phyloP scores from a whole-genome alignment of 2,329 filamentous ascomycete genomes.

The Ceratocystis lukuohia region DNA sequence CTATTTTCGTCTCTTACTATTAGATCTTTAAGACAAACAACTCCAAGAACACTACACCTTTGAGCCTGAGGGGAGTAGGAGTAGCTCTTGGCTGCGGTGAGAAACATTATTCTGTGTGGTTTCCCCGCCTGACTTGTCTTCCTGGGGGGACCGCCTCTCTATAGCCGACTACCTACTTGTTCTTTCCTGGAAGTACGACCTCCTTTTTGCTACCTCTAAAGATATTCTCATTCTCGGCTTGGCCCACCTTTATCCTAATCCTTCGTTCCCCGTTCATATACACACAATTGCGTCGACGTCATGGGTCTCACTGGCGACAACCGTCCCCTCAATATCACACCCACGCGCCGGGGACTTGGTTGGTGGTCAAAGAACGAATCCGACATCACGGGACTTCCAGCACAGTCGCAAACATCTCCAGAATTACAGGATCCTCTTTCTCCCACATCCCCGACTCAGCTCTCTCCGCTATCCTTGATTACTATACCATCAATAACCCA shows the following conservation, averaged over 20 bases:
- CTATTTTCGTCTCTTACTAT: not conserved
- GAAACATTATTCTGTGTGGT: not conserved
- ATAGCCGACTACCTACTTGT: too few species aligned
- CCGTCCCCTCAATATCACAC: constrained; percentile 15
- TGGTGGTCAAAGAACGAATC: constrained; percentile 15
- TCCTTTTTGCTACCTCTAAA: too few species aligned
- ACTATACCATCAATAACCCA: constrained; percentile 30
- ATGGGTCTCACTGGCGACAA: constrained; percentile 16
- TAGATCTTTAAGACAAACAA: not conserved
- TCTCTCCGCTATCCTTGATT: constrained; percentile 29
- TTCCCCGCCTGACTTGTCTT: not conserved
- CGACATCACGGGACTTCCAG: constrained; percentile 7
- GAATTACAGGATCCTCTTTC: constrained; percentile 19
- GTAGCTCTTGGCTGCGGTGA: not conserved
- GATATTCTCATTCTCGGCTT: not conserved
- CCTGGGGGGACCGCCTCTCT: too few species aligned
- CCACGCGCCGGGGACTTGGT: constrained; percentile 11
- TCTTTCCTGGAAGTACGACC: too few species aligned
- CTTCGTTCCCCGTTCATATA: not conserved
- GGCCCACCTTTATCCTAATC: not conserved
- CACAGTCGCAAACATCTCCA: not conserved
- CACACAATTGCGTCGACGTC: not conserved
- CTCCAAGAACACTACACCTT: not conserved
- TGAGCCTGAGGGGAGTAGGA: not conserved
- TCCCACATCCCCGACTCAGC: not conserved